phyloP scores from a whole-genome alignment of 1,139 yeast genomes.

The Protomyces gravidus region DNA sequence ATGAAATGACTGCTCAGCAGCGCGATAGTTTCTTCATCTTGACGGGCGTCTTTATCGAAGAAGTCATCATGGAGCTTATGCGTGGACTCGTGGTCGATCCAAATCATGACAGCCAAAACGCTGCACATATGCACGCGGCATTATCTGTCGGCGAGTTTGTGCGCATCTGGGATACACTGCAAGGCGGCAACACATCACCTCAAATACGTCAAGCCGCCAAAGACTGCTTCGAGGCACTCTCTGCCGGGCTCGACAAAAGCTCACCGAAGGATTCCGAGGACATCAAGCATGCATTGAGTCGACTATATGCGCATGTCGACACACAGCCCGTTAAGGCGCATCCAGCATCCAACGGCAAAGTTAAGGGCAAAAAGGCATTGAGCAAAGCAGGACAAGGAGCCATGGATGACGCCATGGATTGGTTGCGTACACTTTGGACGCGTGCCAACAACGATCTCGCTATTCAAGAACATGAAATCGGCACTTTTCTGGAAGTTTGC shows the following conservation, averaged over 20 bases:
- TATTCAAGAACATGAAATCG: neutral
- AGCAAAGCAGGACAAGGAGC: neutral
- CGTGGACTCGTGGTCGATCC: neutral
- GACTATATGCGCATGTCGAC: neutral
- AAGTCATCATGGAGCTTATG: neutral
- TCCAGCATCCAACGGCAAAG: neutral
- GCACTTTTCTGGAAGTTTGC: slow-evolving; percentile 1
- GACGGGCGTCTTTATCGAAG: neutral
- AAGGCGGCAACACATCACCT: neutral
- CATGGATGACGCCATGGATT: neutral
- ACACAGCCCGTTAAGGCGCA: neutral
- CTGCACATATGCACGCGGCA: neutral
- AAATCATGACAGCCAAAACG: neutral
- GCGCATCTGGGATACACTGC: neutral
- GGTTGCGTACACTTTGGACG: slow-evolving; percentile 2
- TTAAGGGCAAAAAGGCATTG: neutral
- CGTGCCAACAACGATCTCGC: neutral
- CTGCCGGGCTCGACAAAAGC: neutral
- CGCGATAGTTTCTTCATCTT: neutral
- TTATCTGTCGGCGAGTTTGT: neutral
- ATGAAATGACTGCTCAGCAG: neutral
- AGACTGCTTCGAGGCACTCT: neutral
- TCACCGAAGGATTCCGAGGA: neutral
- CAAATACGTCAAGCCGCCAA: neutral
- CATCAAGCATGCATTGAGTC: neutral